A percentile compares a stretch with the other conserved stretches of the same genome.
Evolutionary conservation across 2,329 filamentous ascomycete species (phyloP).

Genomic region (Aspergillus uvarum): DNA sequence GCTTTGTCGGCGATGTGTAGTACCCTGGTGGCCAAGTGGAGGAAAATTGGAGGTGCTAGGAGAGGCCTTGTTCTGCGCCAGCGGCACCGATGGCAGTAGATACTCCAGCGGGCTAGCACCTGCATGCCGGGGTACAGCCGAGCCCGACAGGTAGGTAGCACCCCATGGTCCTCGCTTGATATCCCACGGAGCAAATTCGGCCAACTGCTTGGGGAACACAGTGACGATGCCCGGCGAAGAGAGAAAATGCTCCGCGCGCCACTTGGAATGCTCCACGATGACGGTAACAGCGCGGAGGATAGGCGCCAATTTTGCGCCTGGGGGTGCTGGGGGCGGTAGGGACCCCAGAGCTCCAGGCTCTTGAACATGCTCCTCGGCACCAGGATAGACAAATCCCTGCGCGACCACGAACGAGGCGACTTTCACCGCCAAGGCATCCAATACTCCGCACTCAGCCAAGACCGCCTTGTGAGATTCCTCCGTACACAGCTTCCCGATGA

Average conservation of each 20-base stretch:
- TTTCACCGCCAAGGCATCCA: constrained; percentile 75
- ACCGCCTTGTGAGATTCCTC: constrained; percentile 68
- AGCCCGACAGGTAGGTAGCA: constrained; percentile 54
- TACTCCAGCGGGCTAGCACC: constrained; percentile 62
- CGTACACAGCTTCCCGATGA: constrained; percentile 64
- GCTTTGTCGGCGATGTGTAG: constrained; percentile 36
- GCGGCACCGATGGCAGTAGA: constrained; percentile 57
- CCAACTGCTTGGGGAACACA: constrained; percentile 60
- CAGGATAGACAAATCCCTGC: constrained; percentile 67
- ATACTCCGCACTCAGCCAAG: constrained; percentile 69
- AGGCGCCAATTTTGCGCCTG: constrained; percentile 61
- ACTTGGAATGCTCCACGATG: constrained; percentile 76
- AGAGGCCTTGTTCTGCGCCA: constrained; percentile 32
- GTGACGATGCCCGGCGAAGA: constrained; percentile 68
- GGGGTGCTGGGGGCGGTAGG: constrained; percentile 63
- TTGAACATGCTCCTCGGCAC: constrained; percentile 57
- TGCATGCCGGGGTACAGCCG: constrained; percentile 48
- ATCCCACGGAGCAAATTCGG: constrained; percentile 53
- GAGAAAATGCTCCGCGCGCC: constrained; percentile 69
- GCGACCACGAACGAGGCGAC: constrained; percentile 70
- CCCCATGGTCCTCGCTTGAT: constrained; percentile 54
- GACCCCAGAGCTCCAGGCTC: constrained; percentile 56
- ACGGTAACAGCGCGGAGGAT: constrained; percentile 75
- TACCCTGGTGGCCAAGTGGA: constrained; percentile 49
- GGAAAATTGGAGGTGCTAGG: constrained; percentile 51